Evolutionary conservation across 2,329 filamentous ascomycete genomes (phyloP).

Genomic region (Lachnellula arida): DNA sequence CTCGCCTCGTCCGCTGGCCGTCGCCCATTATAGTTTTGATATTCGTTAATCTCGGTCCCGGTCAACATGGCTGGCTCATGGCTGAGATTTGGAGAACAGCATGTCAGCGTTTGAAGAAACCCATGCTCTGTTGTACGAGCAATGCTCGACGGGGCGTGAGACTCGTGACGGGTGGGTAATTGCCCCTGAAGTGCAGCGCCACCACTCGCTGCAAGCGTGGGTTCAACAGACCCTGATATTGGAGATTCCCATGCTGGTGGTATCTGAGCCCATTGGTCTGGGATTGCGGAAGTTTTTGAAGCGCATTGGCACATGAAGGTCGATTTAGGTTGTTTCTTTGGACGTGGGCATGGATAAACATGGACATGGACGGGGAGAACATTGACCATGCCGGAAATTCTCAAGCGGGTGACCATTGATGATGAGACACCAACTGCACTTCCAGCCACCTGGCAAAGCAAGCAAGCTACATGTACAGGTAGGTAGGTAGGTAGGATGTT

Average conservation of each 20-base stretch:
- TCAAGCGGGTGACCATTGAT: neutral
- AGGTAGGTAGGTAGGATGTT: neutral
- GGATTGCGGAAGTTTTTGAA: neutral
- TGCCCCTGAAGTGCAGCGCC: neutral
- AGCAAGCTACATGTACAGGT: neutral
- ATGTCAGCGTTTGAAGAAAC: constrained; percentile 12
- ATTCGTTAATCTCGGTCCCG: neutral
- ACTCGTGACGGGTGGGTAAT: neutral
- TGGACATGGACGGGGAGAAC: too few species aligned
- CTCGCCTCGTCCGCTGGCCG: neutral
- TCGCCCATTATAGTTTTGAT: neutral
- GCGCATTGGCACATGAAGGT: neutral
- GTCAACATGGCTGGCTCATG: constrained; percentile 10
- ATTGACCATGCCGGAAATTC: too few species aligned
- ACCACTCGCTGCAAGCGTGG: neutral
- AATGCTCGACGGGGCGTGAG: neutral
- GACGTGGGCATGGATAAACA: neutral
- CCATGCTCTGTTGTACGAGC: neutral
- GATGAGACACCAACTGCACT: neutral
- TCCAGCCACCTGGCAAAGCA: neutral
- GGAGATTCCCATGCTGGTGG: constrained; percentile 20
- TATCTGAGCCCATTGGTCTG: constrained; percentile 17
- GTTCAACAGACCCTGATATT: neutral
- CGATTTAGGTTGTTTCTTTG: neutral
- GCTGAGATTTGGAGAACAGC: constrained; percentile 5